Conservation (phyloP, 129 eudicot genomes). For the Rutidosis leptorrhynchoides region DNA sequence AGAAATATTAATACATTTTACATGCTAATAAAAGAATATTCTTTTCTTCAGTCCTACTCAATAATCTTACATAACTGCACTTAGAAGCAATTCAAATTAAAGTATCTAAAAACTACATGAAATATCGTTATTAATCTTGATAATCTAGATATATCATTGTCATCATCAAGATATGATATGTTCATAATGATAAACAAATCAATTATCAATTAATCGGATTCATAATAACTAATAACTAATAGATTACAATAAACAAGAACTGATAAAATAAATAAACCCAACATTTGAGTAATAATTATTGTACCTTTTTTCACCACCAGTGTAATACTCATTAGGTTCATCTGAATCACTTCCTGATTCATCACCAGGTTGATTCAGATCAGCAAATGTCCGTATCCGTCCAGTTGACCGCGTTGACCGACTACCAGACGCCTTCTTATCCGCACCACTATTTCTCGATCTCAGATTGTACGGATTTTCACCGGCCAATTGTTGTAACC, state of each 20-base stretch:
- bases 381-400: conserved; percentile 58
- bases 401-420: conserved; percentile 27
- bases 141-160: background rate
- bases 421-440: conserved; percentile 44
- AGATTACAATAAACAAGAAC: background rate
- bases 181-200: background rate
- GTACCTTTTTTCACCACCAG: conserved; percentile 85
- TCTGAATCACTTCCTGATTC: conserved; percentile 56
- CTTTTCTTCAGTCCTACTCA: conserved; percentile 19
- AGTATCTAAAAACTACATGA: background rate
- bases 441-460: conserved; percentile 33
- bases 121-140: background rate
- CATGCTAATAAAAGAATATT: conserved; percentile 11
- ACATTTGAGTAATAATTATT: background rate
- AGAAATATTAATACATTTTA: too few species aligned
- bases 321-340: conserved; percentile 72
- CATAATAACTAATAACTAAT: background rate
- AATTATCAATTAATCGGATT: background rate
- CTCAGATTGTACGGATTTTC: conserved; percentile 50
- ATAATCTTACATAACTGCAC: background rate
- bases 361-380: conserved; percentile 49
- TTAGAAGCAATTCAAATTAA: background rate
- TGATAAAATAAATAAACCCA: background rate
- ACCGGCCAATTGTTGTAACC: conserved; percentile 30
- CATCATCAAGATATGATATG: background rate